These are phyloP conservation scores for Rhizopogon vesiculosus DNA, from an alignment of 768 basidiomycete species.

Conservation along the genomic window DNA sequence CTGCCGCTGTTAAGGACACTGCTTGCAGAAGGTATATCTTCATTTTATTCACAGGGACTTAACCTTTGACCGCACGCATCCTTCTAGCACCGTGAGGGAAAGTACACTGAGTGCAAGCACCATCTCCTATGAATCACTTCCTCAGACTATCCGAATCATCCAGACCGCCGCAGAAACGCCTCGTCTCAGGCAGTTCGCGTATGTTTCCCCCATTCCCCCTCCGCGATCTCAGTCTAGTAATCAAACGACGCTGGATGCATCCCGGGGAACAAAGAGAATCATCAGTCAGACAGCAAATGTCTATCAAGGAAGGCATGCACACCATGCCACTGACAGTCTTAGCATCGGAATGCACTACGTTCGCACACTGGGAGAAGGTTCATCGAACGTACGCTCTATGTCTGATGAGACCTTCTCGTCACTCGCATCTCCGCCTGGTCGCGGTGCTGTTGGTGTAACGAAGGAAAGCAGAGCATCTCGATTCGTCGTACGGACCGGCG, in stretches of 20 bases:
- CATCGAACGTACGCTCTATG: slow-evolving; percentile 22
- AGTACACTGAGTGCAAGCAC: slow-evolving; percentile 43
- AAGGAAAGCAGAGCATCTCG: slow-evolving; percentile 25
- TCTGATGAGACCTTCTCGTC: slow-evolving; percentile 54
- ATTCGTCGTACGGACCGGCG: slow-evolving; percentile 51
- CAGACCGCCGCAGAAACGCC: slow-evolving; percentile 38
- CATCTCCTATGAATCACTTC: slow-evolving; percentile 29
- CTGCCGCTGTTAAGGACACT: slow-evolving; percentile 17
- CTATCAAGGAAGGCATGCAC: slow-evolving; percentile 30
- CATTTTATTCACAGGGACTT: slow-evolving; percentile 27
- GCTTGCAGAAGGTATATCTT: slow-evolving; percentile 23
- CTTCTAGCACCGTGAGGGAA: slow-evolving; percentile 45
- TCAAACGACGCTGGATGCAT: slow-evolving; percentile 12
- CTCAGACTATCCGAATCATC: slow-evolving; percentile 18
- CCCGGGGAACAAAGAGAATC: slow-evolving; percentile 35
- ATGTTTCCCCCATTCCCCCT: slow-evolving; percentile 59
- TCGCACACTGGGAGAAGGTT: slow-evolving; percentile 58
- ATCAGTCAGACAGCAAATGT: slow-evolving; percentile 66
- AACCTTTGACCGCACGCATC: slow-evolving; percentile 29
- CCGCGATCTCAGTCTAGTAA: slow-evolving; percentile 40
- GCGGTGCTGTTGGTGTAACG: slow-evolving; percentile 18
- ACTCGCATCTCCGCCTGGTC: slow-evolving; percentile 47
- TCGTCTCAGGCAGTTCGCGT: slow-evolving; percentile 68
- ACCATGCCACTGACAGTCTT: slow-evolving; percentile 36
- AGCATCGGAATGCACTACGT: slow-evolving; percentile 69